These are phyloP conservation scores for Linderina pennispora DNA, from an alignment of 192 early-diverging fungal species.

Conservation along the genomic window DNA sequence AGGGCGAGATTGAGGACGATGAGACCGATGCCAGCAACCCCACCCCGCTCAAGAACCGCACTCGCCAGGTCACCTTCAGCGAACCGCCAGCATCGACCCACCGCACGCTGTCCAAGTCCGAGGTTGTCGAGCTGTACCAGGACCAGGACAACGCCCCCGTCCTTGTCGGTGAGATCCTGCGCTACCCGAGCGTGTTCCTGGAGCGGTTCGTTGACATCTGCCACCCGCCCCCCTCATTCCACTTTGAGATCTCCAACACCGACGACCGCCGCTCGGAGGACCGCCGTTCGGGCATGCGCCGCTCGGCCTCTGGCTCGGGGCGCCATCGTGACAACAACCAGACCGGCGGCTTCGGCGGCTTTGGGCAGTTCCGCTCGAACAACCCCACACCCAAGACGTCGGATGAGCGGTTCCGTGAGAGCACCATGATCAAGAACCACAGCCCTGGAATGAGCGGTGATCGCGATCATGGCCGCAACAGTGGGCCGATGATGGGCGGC, in stretches of 20 bases:
- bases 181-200: slow-evolving; percentile 71
- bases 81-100: slow-evolving; percentile 37
- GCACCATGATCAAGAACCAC: slow-evolving; percentile 29
- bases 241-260: slow-evolving; percentile 45
- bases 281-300: slow-evolving; percentile 40
- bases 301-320: slow-evolving; percentile 32
- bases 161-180: slow-evolving; percentile 56
- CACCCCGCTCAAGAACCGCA: slow-evolving; percentile 29
- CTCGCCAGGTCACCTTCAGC: slow-evolving; percentile 40
- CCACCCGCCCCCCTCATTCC: slow-evolving; percentile 54
- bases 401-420: slow-evolving; percentile 42
- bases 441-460: no score
- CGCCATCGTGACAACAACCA: slow-evolving; percentile 28
- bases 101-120: slow-evolving; percentile 32
- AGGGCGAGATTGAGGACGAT: slow-evolving; percentile 6
- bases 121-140: slow-evolving; percentile 45
- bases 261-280: slow-evolving; percentile 44
- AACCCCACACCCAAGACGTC: slow-evolving; percentile 17
- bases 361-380: slow-evolving; percentile 45
- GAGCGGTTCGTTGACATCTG: slow-evolving; percentile 67
- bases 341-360: slow-evolving; percentile 28
- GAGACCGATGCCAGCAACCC: background rate
- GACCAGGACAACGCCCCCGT: slow-evolving; percentile 41
- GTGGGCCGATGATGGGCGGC: slow-evolving; percentile 31
- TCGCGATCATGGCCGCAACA: slow-evolving; percentile 6